Evolutionary conservation across 441 rosid species (phyloP), one percentile per base, ranked within the genome.

Genomic region (Adansonia grandidieri): DNA sequence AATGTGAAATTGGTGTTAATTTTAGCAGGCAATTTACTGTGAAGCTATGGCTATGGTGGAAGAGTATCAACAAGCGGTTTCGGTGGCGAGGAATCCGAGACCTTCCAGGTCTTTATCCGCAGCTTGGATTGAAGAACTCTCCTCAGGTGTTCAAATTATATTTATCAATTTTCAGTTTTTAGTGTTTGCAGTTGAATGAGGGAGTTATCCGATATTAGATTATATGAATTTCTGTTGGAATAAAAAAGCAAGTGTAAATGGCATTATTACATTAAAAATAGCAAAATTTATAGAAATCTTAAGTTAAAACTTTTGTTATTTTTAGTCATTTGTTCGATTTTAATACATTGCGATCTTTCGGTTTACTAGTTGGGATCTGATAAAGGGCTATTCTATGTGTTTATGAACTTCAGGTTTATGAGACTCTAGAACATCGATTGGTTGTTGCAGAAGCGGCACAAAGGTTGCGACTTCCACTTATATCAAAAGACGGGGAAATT

Each of bases 361-460:
- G 14, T 63, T 63, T 14, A 6, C 17, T 40, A 63, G 37, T 81
- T 9, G 20, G 66, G 64, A 53, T 51, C 8, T 69, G 45, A 47
- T 69, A 56, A 14, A 14, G 2, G 1, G 45, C 9, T 19, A 15
- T 66, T 62, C 14, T 58, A 24, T 63, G 6, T 71, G 13, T 68
- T 20, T 56, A 3, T 22, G 63, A 61, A 73, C 76, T 73, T 19
- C 84, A 96, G 98, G 97, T 91, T 78, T 91, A 91, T 72, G 97
- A 92, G 86, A 87, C 84, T 70, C 85, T 96, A 74, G 98, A 96
- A 88, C 97, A 94, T 77, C 91, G 94, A 32, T 76, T 94, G 82
- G 93, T 89, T 80, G 97, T 96, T 68, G 96, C 98, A 37, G 99
- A 96, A 89, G 97, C 97, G 32, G 97, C 97, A 79, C 98, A 94